Evolutionary conservation across 2,329 filamentous ascomycete genomes (phyloP).

Genomic region (Diaporthe sp.): DNA sequence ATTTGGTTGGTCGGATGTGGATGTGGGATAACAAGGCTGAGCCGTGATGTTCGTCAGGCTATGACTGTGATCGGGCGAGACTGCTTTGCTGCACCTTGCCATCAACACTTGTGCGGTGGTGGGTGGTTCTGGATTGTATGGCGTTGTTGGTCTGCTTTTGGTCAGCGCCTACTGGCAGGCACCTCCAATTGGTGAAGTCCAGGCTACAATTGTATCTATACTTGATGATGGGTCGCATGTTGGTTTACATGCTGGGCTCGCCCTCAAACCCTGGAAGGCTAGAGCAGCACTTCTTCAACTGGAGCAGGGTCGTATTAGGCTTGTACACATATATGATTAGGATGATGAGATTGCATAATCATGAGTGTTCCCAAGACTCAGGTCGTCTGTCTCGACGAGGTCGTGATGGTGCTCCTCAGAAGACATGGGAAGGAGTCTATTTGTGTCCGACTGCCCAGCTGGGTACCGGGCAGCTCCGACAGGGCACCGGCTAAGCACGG

Average conservation of each 20-base stretch:
- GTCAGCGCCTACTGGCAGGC: background rate
- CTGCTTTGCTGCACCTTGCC: background rate
- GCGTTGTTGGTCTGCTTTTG: conserved; percentile 24
- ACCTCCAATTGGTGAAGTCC: background rate
- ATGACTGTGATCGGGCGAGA: background rate
- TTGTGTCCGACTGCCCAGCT: background rate
- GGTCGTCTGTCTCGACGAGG: background rate
- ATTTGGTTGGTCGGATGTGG: background rate
- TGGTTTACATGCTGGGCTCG: background rate
- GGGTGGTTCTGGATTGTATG: conserved; percentile 10
- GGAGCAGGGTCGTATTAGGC: conserved; percentile 7
- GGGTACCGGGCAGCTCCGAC: conserved; percentile 1
- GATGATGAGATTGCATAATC: conserved; percentile 32
- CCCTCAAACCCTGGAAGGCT: background rate
- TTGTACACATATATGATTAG: conserved; percentile 37
- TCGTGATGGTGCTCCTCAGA: background rate
- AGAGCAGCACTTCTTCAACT: background rate
- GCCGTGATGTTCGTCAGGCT: background rate
- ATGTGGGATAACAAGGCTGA: background rate
- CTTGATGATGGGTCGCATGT: background rate
- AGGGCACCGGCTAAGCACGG: background rate
- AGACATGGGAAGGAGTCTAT: background rate
- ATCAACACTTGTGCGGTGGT: background rate
- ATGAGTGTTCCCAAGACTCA: conserved; percentile 10
- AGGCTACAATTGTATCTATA: conserved; percentile 20